Evolutionary conservation across 2,329 filamentous ascomycete species (phyloP).

Genomic region (Cercospora beticola): DNA sequence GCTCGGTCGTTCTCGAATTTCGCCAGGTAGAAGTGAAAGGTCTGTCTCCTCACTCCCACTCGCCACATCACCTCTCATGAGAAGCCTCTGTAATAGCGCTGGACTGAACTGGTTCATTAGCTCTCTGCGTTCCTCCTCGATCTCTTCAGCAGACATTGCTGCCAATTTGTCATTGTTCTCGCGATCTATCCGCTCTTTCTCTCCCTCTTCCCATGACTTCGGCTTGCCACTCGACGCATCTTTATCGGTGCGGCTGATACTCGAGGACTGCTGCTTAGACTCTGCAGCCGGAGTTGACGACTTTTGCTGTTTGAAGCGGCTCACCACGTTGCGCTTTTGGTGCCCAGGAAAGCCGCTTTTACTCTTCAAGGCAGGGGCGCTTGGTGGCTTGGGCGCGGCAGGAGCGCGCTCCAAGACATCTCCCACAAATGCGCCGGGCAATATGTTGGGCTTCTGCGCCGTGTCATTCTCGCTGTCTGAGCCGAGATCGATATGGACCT

Average conservation of each 20-base stretch:
- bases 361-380: slow-evolving; percentile 59
- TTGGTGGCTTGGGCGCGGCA: slow-evolving; percentile 59
- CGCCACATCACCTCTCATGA: slow-evolving; percentile 74
- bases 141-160: slow-evolving; percentile 78
- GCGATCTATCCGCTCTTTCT: slow-evolving; percentile 72
- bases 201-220: slow-evolving; percentile 50
- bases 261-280: neutral
- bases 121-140: slow-evolving; percentile 75
- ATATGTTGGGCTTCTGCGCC: slow-evolving; percentile 9
- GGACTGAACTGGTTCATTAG: slow-evolving; percentile 77
- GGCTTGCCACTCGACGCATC: slow-evolving; percentile 22
- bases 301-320: slow-evolving; percentile 73
- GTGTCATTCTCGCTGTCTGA: slow-evolving; percentile 39
- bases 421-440: slow-evolving; percentile 54
- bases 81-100: slow-evolving; percentile 70
- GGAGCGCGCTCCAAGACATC: slow-evolving; percentile 78
- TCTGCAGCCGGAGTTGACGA: neutral
- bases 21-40: slow-evolving; percentile 26
- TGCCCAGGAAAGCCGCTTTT: slow-evolving; percentile 79
- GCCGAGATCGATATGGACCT: slow-evolving; percentile 61
- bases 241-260: neutral
- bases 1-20: neutral
- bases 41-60: slow-evolving; percentile 53
- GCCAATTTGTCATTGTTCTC: slow-evolving; percentile 76
- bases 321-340: slow-evolving; percentile 71